phyloP scores from a whole-genome alignment of 352 stramenopile genomes.

The Proteromonas lacertae region DNA sequence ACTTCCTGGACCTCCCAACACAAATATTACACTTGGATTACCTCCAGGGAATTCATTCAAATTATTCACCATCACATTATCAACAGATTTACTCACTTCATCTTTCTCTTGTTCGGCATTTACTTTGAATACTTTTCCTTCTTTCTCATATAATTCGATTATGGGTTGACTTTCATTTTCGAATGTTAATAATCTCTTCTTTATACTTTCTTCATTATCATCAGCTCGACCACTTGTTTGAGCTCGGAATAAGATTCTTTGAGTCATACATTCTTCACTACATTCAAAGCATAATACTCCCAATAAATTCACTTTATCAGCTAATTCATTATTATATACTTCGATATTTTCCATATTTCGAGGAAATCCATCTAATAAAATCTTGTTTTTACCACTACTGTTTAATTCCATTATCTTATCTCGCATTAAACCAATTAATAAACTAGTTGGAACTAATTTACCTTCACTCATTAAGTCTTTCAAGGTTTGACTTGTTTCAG shows the following conservation, averaged over 20 bases:
- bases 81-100: too few species aligned
- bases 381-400: conserved; percentile 23
- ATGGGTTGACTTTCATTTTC: conserved; percentile 28
- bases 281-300: conserved; percentile 60
- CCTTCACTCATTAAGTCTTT: conserved; percentile 53
- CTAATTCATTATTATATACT: conserved; percentile 11
- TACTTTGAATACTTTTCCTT: neutral
- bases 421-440: conserved; percentile 15
- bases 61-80: too few species aligned
- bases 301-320: conserved; percentile 30
- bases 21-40: too few species aligned
- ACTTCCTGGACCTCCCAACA: too few species aligned
- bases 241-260: conserved; percentile 64
- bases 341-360: conserved; percentile 81
- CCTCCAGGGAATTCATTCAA: too few species aligned
- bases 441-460: conserved; percentile 43
- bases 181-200: conserved; percentile 77
- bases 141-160: conserved; percentile 13
- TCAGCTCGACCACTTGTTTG: conserved; percentile 76
- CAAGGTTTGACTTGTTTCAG: conserved; percentile 37
- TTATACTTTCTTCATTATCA: conserved; percentile 76
- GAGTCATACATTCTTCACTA: conserved; percentile 54
- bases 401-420: conserved; percentile 62
- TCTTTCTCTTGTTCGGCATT: neutral
- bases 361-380: conserved; percentile 94